Conservation (phyloP, 352 stramenopile genomes). For the Stramenopiles sp. region DNA sequence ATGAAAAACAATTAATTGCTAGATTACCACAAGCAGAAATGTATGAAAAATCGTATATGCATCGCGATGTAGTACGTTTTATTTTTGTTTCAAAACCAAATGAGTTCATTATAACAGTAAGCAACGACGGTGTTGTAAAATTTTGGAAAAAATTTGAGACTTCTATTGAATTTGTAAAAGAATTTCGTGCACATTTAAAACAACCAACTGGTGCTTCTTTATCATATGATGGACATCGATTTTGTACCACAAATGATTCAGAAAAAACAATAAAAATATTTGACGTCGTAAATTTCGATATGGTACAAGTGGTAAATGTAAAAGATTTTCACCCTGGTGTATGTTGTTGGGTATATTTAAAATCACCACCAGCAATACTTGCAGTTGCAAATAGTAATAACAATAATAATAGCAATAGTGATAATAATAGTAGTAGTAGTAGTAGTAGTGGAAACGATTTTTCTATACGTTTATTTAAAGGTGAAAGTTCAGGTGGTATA, state of each 20-base stretch:
- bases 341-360: too few species aligned
- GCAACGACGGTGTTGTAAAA: conserved; percentile 87
- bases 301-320: conserved; percentile 82
- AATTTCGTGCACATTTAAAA: conserved; percentile 84
- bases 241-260: conserved; percentile 63
- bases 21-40: conserved; percentile 61
- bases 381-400: too few species aligned
- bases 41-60: conserved; percentile 94
- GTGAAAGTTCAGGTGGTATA: too few species aligned
- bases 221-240: conserved; percentile 46
- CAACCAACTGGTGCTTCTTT: conserved; percentile 20
- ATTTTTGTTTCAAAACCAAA: conserved; percentile 54
- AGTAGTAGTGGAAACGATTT: too few species aligned
- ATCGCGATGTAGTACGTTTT: conserved; percentile 79
- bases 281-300: conserved; percentile 92
- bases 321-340: conserved; percentile 30
- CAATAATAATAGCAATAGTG: too few species aligned
- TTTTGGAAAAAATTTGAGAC: conserved; percentile 96
- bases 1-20: conserved; percentile 41
- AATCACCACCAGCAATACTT: too few species aligned
- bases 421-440: too few species aligned
- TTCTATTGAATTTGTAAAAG: conserved; percentile 96
- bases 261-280: conserved; percentile 94
- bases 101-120: conserved; percentile 87
- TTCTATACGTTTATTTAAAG: too few species aligned